Percentiles rank a stretch among this genome's conserved stretches.
Evolutionary conservation across 306 rosid species (phyloP).

Genomic region (Alnus rubra): DNA sequence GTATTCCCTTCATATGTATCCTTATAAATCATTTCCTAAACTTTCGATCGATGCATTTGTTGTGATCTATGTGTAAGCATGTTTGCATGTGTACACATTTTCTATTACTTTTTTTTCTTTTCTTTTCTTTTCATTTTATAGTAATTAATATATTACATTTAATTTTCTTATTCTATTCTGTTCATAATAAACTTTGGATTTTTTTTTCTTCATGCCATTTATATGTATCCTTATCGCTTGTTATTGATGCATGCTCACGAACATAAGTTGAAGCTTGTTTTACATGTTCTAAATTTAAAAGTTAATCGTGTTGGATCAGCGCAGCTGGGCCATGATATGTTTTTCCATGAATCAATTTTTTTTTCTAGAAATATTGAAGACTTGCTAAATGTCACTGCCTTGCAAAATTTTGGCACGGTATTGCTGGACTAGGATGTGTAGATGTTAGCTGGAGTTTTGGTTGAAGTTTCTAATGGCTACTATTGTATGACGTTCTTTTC

Average conservation of each 20-base stretch:
- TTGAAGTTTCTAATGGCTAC: background rate
- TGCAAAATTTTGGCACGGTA: background rate
- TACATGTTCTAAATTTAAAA: background rate
- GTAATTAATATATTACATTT: background rate
- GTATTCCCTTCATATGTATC: constrained; percentile 31
- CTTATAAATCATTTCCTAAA: constrained; percentile 26
- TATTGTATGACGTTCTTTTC: background rate
- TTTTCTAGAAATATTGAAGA: background rate
- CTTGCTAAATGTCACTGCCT: background rate
- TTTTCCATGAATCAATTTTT: background rate
- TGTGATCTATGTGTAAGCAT: constrained; percentile 4
- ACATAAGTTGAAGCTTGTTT: background rate
- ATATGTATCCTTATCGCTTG: background rate
- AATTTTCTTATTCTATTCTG: background rate
- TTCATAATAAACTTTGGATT: background rate
- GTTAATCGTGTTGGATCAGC: background rate
- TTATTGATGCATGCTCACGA: background rate
- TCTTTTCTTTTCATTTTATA: background rate
- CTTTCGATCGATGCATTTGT: constrained; percentile 10
- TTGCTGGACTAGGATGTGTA: background rate
- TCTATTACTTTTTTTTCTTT: background rate
- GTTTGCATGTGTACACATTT: background rate
- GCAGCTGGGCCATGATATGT: background rate
- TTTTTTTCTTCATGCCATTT: background rate
- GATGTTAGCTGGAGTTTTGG: constrained; percentile 2